Percentiles rank a stretch among this genome's conserved stretches.
phyloP scores from a whole-genome alignment of 352 stramenopile genomes.

The Globisporangium rhizosaccharum region DNA sequence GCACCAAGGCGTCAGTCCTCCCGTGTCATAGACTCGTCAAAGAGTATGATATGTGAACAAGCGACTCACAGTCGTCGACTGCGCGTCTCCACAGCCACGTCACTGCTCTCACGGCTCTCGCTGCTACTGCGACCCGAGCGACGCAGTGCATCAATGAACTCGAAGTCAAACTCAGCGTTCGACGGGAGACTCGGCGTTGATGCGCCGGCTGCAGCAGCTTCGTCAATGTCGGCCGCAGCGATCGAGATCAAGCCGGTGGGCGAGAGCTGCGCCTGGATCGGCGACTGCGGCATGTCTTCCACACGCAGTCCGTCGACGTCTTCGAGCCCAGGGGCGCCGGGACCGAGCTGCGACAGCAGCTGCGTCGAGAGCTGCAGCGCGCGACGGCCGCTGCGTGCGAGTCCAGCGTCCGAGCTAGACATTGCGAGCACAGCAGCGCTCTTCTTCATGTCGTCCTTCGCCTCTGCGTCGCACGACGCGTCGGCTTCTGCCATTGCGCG shows the following conservation, averaged over 20 bases:
- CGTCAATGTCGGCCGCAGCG: constrained; percentile 76
- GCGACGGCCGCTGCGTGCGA: constrained; percentile 7
- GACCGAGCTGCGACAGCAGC: constrained; percentile 29
- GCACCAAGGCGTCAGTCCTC: not conserved
- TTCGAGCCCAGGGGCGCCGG: constrained; percentile 38
- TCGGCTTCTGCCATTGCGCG: constrained; percentile 60
- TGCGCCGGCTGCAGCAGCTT: constrained; percentile 31
- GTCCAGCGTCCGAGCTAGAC: constrained; percentile 14
- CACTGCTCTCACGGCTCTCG: not conserved
- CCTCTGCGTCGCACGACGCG: constrained; percentile 8
- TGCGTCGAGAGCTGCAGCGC: constrained; percentile 17
- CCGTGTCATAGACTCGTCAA: not conserved
- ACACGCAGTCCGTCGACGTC: constrained; percentile 38
- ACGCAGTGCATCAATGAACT: constrained; percentile 57
- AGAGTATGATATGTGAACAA: not conserved
- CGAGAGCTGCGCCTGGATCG: constrained; percentile 54
- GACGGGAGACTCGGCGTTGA: constrained; percentile 12
- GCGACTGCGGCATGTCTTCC: constrained; percentile 39
- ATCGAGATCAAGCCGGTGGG: constrained; percentile 78
- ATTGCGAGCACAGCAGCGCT: constrained; percentile 20
- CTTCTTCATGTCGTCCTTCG: constrained; percentile 48
- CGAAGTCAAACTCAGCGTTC: constrained; percentile 55
- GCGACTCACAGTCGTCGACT: constrained; percentile 3
- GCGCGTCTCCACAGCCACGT: constrained; percentile 1
- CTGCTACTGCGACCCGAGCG: constrained; percentile 5